Percentiles rank a stretch among this genome's conserved stretches.
phyloP scores from a whole-genome alignment of 140 eudicot species.

The Oenanthe javanica region DNA sequence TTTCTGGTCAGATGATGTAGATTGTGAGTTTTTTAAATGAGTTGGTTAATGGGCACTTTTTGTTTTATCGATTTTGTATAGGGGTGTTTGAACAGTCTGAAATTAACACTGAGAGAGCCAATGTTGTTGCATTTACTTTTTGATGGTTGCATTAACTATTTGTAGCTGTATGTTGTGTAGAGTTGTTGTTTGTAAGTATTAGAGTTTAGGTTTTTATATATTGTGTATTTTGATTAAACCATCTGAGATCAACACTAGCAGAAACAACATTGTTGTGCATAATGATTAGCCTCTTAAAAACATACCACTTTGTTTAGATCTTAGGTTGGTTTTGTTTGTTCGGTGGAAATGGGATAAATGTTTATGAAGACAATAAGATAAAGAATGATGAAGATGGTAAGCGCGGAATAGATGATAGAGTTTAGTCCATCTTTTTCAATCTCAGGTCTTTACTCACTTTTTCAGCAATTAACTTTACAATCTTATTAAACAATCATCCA shows the following conservation, averaged over 20 bases:
- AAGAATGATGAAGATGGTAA: background rate
- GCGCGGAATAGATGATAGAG: background rate
- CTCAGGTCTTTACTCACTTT: background rate
- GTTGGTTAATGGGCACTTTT: background rate
- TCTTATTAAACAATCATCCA: background rate
- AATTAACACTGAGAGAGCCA: background rate
- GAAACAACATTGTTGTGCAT: background rate
- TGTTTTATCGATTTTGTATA: background rate
- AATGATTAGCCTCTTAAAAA: background rate
- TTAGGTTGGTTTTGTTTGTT: background rate
- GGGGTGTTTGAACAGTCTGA: background rate
- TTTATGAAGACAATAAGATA: background rate
- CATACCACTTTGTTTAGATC: background rate
- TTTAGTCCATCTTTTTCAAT: background rate
- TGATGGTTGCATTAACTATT: background rate
- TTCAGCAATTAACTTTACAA: background rate
- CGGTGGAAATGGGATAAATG: background rate
- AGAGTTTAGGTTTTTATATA: background rate
- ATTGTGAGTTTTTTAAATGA: background rate
- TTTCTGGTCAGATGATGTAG: background rate
- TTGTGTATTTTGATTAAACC: background rate
- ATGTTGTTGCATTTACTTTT: background rate
- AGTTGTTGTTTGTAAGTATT: background rate
- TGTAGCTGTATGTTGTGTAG: background rate
- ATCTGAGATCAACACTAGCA: background rate